Evolutionary conservation across 441 rosid genomes (phyloP).

Genomic region (Populus hybrid): DNA sequence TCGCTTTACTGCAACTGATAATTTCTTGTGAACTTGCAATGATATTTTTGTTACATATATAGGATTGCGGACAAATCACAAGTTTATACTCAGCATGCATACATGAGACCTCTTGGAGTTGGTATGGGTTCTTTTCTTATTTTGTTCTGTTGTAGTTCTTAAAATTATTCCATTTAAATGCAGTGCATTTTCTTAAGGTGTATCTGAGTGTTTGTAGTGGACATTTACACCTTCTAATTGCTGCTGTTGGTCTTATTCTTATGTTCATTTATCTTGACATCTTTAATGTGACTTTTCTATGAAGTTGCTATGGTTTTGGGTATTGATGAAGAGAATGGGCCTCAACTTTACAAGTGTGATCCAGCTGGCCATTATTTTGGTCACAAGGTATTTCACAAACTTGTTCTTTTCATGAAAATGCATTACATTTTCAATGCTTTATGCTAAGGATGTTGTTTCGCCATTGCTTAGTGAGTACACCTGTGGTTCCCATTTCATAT

Average conservation of each 20-base stretch:
- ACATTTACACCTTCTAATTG: not conserved
- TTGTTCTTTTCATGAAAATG: not conserved
- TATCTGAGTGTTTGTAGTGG: not conserved
- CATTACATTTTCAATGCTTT: not conserved
- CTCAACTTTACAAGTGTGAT: conserved; percentile 90
- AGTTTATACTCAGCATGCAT: conserved; percentile 98
- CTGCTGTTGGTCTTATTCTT: not conserved
- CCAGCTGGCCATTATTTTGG: conserved; percentile 98
- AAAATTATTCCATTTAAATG: not conserved
- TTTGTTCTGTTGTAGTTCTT: not conserved
- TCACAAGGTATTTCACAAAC: conserved; percentile 66
- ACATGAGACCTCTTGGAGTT: conserved; percentile 99
- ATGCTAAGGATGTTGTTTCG: not conserved
- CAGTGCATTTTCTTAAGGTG: not conserved
- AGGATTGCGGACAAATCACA: conserved; percentile 99
- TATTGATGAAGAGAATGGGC: conserved; percentile 91
- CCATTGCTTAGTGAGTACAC: not conserved
- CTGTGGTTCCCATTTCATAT: not conserved
- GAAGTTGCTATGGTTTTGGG: conserved; percentile 95
- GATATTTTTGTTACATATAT: conserved; percentile 1
- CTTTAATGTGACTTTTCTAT: conserved; percentile 11
- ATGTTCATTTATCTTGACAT: not conserved
- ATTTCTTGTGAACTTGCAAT: not conserved
- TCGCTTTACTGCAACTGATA: not conserved
- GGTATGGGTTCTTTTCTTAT: conserved; percentile 43